Base-by-base conservation (phyloP, 495 filamentous ascomycete species). In the Penicillium diatomitis region DNA sequence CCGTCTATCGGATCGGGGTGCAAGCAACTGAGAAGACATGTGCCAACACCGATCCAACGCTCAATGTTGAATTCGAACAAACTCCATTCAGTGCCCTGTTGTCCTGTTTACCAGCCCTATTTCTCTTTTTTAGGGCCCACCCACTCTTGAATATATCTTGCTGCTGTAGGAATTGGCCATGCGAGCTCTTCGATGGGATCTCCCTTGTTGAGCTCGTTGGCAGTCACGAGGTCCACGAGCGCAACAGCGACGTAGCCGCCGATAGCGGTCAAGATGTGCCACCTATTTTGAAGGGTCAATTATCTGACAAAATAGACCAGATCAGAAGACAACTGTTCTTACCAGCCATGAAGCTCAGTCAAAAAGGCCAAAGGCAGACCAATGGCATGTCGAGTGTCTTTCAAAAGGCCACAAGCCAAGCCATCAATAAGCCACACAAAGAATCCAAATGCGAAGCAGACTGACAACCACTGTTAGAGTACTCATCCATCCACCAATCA, bases 231-330 rank as follows among this genome's bases (percentile, higher is more conserved):
- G 44, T 67, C 64, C 31, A 67, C 55, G n/a, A 60, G 48, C 3
- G 49, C 57, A 8, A 67, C 61, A 4, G 61, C 61, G 8, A 64
- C 45, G 34, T 67, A 67, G 9, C 58, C 64, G 4, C 64, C 64
- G 36, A 67, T 64, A 0, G 53, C 61, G 6, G 64, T 67, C 37
- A 64, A 64, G 8, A 67, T 36, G 47, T 67, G 64, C 64, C 64
- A 67, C 64, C 64, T 65, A 7, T 42, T 1, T 12, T 36, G 10
- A 30, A 20, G 2, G 2, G 20, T 51, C 29, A 50, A 34, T 10
- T 28, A 38, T 3, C 7, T 7, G 29, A 32, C 3, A 28, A 8
- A 33, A 9, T 4, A 5, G 8, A 41, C 43, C 20, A 8, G 34
- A 27, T 30, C 0, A 30, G 0, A 5, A 6, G n/a, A 28, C 42